Evolutionary conservation across 1,284 basidiomycete genomes (phyloP).

Genomic region (Ceratobasidium sp.): DNA sequence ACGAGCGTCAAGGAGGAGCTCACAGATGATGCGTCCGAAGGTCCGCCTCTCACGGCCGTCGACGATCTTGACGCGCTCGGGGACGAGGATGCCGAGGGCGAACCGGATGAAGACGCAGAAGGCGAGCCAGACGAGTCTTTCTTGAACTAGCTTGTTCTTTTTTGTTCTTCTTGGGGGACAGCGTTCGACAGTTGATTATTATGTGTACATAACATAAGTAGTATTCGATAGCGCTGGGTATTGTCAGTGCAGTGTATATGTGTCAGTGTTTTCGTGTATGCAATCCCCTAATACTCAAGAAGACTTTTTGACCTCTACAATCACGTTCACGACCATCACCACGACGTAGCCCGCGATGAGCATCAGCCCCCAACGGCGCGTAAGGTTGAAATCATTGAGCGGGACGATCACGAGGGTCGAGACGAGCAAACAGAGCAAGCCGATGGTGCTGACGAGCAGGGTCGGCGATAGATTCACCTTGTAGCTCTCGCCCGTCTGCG

Average conservation of each 20-base stretch:
- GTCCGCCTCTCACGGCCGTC: constrained; percentile 45
- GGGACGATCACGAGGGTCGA: constrained; percentile 89
- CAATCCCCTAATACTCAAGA: constrained; percentile 42
- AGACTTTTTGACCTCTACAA: constrained; percentile 69
- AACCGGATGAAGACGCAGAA: constrained; percentile 56
- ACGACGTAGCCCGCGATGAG: constrained; percentile 80
- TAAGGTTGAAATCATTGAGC: constrained; percentile 83
- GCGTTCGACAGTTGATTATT: constrained; percentile 36
- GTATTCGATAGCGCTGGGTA: constrained; percentile 36
- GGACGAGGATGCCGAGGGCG: constrained; percentile 58
- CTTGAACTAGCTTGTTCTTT: constrained; percentile 14
- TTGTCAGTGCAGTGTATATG: constrained; percentile 39
- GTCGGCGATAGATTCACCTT: constrained; percentile 83
- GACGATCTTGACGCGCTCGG: constrained; percentile 60
- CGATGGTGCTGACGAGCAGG: constrained; percentile 83
- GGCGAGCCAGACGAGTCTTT: constrained; percentile 59
- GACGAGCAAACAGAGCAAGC: constrained; percentile 79
- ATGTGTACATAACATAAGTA: constrained; percentile 46
- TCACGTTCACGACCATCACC: constrained; percentile 79
- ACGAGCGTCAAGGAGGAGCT: constrained; percentile 46
- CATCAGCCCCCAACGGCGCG: constrained; percentile 81
- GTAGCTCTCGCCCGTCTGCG: constrained; percentile 70
- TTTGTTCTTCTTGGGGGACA: constrained; percentile 10
- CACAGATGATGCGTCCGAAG: constrained; percentile 52
- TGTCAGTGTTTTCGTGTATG: constrained; percentile 28